Conservation (phyloP, 352 stramenopile genomes). For the Aphanomyces euteiches region DNA sequence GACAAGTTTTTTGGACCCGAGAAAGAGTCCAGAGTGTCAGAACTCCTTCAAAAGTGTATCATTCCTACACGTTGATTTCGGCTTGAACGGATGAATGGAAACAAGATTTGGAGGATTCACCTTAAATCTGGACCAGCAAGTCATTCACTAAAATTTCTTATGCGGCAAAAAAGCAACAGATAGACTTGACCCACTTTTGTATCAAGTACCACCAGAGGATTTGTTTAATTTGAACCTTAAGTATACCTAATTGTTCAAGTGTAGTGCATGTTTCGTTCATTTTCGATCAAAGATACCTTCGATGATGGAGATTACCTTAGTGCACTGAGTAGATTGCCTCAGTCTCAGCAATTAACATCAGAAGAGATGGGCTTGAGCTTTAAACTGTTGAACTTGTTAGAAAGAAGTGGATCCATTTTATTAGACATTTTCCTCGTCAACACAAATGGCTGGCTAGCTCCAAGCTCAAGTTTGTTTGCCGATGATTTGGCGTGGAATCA, state of each 20-base stretch:
- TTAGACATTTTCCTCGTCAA: background rate
- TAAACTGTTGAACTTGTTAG: background rate
- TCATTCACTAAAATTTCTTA: slow-evolving; percentile 49
- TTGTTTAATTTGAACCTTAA: slow-evolving; percentile 34
- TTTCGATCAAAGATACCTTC: slow-evolving; percentile 55
- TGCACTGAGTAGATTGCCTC: slow-evolving; percentile 46
- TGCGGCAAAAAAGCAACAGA: slow-evolving; percentile 47
- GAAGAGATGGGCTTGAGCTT: background rate
- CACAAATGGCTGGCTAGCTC: slow-evolving; percentile 8
- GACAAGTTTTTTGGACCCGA: slow-evolving; percentile 52
- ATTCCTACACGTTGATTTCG: slow-evolving; percentile 42
- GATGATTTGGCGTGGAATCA: slow-evolving; percentile 81
- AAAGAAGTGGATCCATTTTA: background rate
- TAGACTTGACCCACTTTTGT: slow-evolving; percentile 58
- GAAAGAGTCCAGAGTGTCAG: slow-evolving; percentile 43
- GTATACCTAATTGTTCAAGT: background rate
- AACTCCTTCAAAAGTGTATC: slow-evolving; percentile 78
- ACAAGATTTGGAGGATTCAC: slow-evolving; percentile 38
- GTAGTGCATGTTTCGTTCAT: slow-evolving; percentile 50
- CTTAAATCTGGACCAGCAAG: slow-evolving; percentile 72
- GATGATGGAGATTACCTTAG: slow-evolving; percentile 51
- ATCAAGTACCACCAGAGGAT: slow-evolving; percentile 46
- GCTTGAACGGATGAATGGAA: slow-evolving; percentile 39
- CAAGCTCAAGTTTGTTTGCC: slow-evolving; percentile 43
- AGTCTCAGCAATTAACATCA: slow-evolving; percentile 30